Base-by-base conservation (phyloP, 495 filamentous ascomycete genomes). In the Hypoxylon trugodes region DNA sequence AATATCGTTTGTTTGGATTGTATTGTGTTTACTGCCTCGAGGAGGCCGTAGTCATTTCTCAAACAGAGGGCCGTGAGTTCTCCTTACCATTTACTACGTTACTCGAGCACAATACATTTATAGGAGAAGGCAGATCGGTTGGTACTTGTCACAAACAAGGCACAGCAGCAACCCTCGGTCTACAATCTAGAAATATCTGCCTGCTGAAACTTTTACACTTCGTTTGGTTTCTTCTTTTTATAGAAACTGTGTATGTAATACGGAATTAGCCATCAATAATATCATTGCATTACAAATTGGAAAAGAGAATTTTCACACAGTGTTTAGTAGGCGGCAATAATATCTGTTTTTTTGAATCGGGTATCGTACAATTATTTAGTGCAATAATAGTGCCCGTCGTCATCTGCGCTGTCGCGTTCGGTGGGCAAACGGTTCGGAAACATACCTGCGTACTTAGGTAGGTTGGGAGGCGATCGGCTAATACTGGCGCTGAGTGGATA, bases 401-500 rank as follows among this genome's bases (percentile, higher is more conserved):
- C 47, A 35, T 45, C 38, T 36, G 48, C 58, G 40, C 54, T 38
- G 61, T 54, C 43, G 49, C 37, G 32, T 55, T 54, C 45, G 35
- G 48, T 49, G 25, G 22, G 47, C 37, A 37, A 46, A 60, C n/a
- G 35, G 30, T 32, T 57, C 43, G 62, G 56, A 46, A n/a, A 56
- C 18, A 21, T 54, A 67, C n/a, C n/a, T n/a, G n/a, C n/a, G n/a
- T n/a, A n/a, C n/a, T n/a, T n/a, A n/a, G n/a, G n/a, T n/a, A n/a
- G n/a, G n/a, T n/a, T n/a, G n/a, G n/a, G n/a, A n/a, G 37, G 53
- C 51, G 58, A 54, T 67, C 58, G 58, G 64, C 52, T 67, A 67
- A 62, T 30, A 58, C 45, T 66, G 45, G 45, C 19, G 8, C 63
- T 56, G 63, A 61, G 50, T 66, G 63, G 63, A 58, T 53, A 40